Evolutionary conservation across 2,329 filamentous ascomycete genomes (phyloP), one percentile per base, ranked within the genome.

Genomic region (Penicillium sp.): DNA sequence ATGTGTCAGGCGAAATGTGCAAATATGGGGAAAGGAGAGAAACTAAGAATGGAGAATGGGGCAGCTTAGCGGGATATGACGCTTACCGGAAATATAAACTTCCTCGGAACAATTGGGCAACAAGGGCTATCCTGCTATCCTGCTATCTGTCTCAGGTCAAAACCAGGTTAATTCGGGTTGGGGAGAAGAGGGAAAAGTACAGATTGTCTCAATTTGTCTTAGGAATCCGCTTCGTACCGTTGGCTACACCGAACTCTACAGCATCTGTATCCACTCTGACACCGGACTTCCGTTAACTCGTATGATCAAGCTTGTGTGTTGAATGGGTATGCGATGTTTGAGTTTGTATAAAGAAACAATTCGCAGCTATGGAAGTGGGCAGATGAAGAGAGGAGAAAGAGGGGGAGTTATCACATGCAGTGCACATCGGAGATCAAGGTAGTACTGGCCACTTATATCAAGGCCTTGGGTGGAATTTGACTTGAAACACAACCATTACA

Each of bases 181-280:
- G 14, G 5, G 16, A 44, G 18, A 31, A 16, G 10, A 32, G 20
- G 31, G 31, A 47, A 46, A 24, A 46, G 29, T 11, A 4, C 16
- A 31, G 11, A 40, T 18, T n/a, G 20, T 32, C 46, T 55, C 47
- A 55, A 42, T 40, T 56, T 34, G 35, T 20, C 49, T 53, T 49
- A 22, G 50, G 43, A 57, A 57, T 57, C 39, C 51, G 34, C 34
- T 37, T 32, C 16, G 29, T 55, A 22, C 24, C 22, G 51, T 57
- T 55, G 44, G 44, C 45, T 29, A 26, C 43, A 46, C 29, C 37
- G 24, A 26, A 22, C 47, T 37, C n/a, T 49, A 13, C 14, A 37
- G 35, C 31, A 24, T 18, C n/a, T 16, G 49, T 54, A 54, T 54
- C 51, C 51, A 54, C 51, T 50, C 35, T 39, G 37, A 18, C 13